Percentiles rank a stretch among this genome's conserved stretches.
Conservation (phyloP, 371 early-diverging fungal genomes). For the Apophysomyces elegans region DNA sequence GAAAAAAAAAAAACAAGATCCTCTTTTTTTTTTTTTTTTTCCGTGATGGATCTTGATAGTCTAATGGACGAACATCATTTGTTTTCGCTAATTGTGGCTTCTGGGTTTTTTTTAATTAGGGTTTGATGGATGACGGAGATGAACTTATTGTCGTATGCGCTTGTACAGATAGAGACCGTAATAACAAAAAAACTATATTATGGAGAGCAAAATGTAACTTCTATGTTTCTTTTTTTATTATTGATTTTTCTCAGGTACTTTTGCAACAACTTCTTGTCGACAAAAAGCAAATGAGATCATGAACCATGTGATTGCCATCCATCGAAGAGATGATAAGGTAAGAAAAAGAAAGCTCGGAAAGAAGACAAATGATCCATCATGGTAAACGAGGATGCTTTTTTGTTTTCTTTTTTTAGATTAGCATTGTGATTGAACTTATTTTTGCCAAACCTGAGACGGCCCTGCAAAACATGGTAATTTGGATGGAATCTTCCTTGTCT, state of each 20-base stretch:
- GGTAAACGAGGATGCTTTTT: neutral
- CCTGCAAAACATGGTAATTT: neutral
- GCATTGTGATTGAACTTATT: neutral
- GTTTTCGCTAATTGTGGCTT: too few species aligned
- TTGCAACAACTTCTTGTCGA: neutral
- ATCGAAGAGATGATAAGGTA: constrained; percentile 18
- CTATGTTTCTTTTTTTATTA: neutral
- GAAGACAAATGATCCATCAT: too few species aligned
- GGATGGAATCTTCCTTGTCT: neutral
- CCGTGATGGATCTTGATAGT: neutral
- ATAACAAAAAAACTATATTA: neutral
- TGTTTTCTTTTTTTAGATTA: neutral
- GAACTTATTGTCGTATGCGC: constrained; percentile 15
- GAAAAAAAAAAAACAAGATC: neutral
- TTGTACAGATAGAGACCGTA: constrained; percentile 5
- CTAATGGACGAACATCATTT: too few species aligned
- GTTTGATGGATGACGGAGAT: constrained; percentile 18
- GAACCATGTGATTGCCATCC: constrained; percentile 3
- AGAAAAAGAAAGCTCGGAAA: neutral
- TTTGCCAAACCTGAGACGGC: constrained; percentile 5
- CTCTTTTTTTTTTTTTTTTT: constrained; percentile 2
- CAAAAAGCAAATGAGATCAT: constrained; percentile 19
- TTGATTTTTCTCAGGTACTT: neutral
- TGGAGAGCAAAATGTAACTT: neutral
- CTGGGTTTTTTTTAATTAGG: neutral